These are phyloP conservation scores for Rhizophora apiculata DNA, from an alignment of 345 rosid species.

Conservation along the genomic window DNA sequence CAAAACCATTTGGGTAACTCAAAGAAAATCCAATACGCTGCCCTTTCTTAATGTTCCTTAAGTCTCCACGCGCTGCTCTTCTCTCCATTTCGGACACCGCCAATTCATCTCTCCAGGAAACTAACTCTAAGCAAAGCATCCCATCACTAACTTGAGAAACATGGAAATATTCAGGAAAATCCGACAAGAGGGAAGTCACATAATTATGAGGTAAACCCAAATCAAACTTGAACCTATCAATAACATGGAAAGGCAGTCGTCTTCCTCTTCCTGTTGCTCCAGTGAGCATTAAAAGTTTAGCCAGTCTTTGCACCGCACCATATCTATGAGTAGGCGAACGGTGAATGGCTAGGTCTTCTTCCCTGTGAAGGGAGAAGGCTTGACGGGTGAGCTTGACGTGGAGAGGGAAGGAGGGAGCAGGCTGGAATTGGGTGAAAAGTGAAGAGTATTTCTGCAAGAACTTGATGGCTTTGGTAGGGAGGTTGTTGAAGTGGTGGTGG, in stretches of 20 bases:
- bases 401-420: slow-evolving; percentile 59
- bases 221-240: slow-evolving; percentile 65
- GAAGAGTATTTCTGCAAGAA: slow-evolving; percentile 49
- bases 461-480: slow-evolving; percentile 35
- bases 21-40: slow-evolving; percentile 52
- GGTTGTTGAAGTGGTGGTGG: slow-evolving; percentile 25
- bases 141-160: slow-evolving; percentile 30
- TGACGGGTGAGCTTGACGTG: slow-evolving; percentile 59
- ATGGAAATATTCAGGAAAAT: slow-evolving; percentile 68
- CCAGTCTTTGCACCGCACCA: slow-evolving; percentile 40
- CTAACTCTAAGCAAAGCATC: slow-evolving; percentile 44
- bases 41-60: slow-evolving; percentile 31
- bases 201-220: slow-evolving; percentile 73
- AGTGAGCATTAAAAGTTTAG: slow-evolving; percentile 67
- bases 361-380: slow-evolving; percentile 44
- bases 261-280: slow-evolving; percentile 10
- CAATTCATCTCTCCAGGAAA: slow-evolving; percentile 48
- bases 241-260: slow-evolving; percentile 47
- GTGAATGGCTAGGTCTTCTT: slow-evolving; percentile 58
- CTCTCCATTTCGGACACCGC: slow-evolving; percentile 66
- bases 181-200: slow-evolving; percentile 46
- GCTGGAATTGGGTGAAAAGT: slow-evolving; percentile 62
- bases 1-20: slow-evolving; percentile 73
- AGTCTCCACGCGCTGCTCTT: slow-evolving; percentile 31
- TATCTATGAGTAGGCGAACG: slow-evolving; percentile 28